Evolutionary conservation across 192 early-diverging fungal genomes (phyloP), one percentile per base, ranked within the genome.

Genomic region (Helicostylum pulchrum): DNA sequence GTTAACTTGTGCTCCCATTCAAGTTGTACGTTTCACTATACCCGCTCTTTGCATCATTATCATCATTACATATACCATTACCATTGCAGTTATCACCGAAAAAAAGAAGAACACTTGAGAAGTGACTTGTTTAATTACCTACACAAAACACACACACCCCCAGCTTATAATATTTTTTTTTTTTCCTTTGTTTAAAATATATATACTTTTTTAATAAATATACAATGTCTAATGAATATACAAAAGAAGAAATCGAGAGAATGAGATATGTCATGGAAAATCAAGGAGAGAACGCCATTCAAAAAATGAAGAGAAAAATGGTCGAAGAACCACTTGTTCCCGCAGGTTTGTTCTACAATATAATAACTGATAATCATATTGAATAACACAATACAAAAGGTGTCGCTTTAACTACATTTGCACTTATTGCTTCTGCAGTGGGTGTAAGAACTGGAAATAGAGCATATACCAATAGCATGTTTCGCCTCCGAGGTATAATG

Each of bases 321-420:
- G 64, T 45, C 56, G 70, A 76, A 32, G 74, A 76, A 50, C 74
- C 74, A 7, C 67, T 76, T 20, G 74, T 76, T 7, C 69, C 74
- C 26, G 68, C 68, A 57, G 74, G 74, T 72, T 60, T 48, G 46
- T 17, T 11, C 2, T 7, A 53, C 7, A 53, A 7, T 7, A 36
- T 11, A 46, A 50, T 19, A 50, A 50, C 10, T 23, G 5, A 50
- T 2, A 26, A 39, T 39, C 9, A 9, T 39, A 3, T 3, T 39
- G 36, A 39, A 10, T 39, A 39, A 39, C 36, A 6, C 9, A 39
- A n/a, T 6, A 30, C 8, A 53, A 8, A 52, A 76, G 74, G 74
- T 60, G 69, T 76, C 21, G 74, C 62, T 9, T 62, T 76, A 15
- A 76, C 74, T 19, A 71, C 69, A 23, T 76, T 76, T 68, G 74